phyloP scores from a whole-genome alignment of 495 filamentous ascomycete genomes.

The Neurospora sp. region DNA sequence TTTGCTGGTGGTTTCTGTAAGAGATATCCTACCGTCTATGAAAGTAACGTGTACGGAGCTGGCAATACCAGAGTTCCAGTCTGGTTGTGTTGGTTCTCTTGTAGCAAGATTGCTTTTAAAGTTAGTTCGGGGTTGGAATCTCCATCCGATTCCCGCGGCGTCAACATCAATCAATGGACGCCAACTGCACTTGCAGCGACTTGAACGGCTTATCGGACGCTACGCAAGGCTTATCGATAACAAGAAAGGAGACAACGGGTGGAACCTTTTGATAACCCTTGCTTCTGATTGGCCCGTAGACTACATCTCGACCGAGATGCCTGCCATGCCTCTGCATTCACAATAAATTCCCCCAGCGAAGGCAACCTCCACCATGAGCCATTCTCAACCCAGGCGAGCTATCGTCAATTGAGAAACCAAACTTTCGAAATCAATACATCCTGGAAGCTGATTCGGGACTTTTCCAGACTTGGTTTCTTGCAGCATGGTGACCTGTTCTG shows the following conservation, averaged over 20 bases:
- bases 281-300: background rate
- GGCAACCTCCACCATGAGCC: background rate
- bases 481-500: background rate
- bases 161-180: background rate
- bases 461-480: background rate
- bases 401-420: background rate
- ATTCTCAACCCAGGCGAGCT: background rate
- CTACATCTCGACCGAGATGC: background rate
- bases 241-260: background rate
- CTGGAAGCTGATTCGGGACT: background rate
- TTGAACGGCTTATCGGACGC: constrained; percentile 23
- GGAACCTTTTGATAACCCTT: background rate
- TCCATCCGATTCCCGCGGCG: background rate
- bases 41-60: background rate
- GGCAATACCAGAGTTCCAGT: background rate
- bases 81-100: background rate
- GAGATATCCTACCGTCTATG: background rate
- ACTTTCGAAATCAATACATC: background rate
- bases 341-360: background rate
- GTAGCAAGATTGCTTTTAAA: background rate
- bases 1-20: background rate
- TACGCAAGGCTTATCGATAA: constrained; percentile 21
- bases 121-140: background rate
- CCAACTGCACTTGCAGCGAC: background rate
- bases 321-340: background rate